Evolutionary conservation across 2,329 filamentous ascomycete genomes (phyloP).

Genomic region (Biscogniauxia sp.): DNA sequence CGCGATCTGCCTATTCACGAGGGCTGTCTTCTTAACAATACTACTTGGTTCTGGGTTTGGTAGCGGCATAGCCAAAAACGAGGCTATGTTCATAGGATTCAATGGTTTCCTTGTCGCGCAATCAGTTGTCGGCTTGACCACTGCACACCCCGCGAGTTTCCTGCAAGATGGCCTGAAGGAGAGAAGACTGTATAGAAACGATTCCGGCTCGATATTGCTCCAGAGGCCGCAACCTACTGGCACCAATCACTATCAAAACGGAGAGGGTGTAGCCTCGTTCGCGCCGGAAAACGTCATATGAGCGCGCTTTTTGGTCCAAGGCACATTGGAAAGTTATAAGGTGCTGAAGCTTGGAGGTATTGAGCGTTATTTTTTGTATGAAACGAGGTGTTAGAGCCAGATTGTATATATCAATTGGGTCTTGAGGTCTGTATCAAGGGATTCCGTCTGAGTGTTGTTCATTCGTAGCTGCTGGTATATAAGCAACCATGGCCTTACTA

Average conservation of each 20-base stretch:
- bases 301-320: not conserved
- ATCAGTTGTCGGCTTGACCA: conserved; percentile 27
- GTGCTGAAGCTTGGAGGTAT: not conserved
- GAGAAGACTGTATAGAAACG: conserved; percentile 6
- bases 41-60: conserved; percentile 26
- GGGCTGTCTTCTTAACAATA: conserved; percentile 27
- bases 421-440: not conserved
- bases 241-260: not conserved
- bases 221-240: not conserved
- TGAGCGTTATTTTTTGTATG: not conserved
- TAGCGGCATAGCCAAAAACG: conserved; percentile 23
- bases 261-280: not conserved
- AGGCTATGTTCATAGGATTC: conserved; percentile 28
- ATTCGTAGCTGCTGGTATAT: conserved; percentile 42
- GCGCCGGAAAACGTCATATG: not conserved
- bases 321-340: not conserved
- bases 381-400: not conserved
- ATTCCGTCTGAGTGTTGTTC: not conserved
- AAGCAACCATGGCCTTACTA: conserved; percentile 77
- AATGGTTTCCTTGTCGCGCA: conserved; percentile 32
- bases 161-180: conserved; percentile 18
- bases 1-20: conserved; percentile 23
- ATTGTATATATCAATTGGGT: not conserved
- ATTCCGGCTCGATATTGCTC: not conserved
- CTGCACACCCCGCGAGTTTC: conserved; percentile 29